Conservation (phyloP, 2,329 filamentous ascomycete species). For the Cytospora leucostoma region DNA sequence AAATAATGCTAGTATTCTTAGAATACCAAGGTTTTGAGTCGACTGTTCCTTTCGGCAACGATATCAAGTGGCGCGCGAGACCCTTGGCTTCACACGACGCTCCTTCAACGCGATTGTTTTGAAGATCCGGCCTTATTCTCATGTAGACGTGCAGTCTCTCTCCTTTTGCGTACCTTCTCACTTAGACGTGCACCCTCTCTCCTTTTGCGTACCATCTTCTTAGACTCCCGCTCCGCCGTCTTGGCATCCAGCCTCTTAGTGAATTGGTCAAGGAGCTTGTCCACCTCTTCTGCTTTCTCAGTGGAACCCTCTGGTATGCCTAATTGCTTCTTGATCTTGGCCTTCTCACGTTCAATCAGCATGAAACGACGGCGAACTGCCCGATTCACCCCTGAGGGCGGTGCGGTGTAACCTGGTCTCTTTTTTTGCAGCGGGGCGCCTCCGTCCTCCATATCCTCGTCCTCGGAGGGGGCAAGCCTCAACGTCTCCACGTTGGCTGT, state of each 20-base stretch:
- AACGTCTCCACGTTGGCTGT: conserved; percentile 26
- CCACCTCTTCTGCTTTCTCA: conserved; percentile 32
- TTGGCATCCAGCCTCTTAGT: conserved; percentile 31
- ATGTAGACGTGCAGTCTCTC: conserved; percentile 1
- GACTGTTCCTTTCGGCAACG: neutral
- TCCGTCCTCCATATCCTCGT: conserved; percentile 22
- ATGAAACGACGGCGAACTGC: conserved; percentile 33
- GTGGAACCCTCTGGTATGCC: conserved; percentile 30
- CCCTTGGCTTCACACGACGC: neutral
- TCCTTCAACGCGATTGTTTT: conserved; percentile 26
- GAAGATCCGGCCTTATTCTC: conserved; percentile 28
- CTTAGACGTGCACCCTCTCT: conserved; percentile 25
- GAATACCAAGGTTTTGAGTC: neutral
- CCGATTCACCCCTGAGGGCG: conserved; percentile 32
- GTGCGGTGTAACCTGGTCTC: conserved; percentile 17
- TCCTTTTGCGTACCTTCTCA: conserved; percentile 29
- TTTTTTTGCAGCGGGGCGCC: conserved; percentile 13
- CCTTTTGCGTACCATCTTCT: conserved; percentile 29
- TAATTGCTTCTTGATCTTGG: conserved; percentile 32
- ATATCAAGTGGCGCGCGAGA: conserved; percentile 3
- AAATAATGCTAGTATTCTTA: neutral
- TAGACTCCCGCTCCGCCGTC: conserved; percentile 30
- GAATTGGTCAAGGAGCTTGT: conserved; percentile 33
- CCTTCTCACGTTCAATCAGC: conserved; percentile 35
- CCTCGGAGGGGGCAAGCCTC: conserved; percentile 17